A percentile compares a stretch with the other conserved stretches of the same genome.
phyloP scores from a whole-genome alignment of 495 filamentous ascomycete species.

The Sporormia fimetaria region DNA sequence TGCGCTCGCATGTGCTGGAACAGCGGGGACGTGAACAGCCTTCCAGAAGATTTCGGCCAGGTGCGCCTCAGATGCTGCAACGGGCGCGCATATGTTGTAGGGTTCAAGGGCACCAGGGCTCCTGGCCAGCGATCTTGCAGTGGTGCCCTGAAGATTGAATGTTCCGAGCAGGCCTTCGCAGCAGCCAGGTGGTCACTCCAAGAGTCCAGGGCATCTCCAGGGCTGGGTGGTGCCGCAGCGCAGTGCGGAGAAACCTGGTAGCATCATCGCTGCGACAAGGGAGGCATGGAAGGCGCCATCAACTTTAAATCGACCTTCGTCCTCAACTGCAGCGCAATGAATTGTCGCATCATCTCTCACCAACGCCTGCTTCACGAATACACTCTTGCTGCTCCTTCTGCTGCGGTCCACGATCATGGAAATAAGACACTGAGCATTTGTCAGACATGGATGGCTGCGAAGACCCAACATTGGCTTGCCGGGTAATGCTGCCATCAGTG shows the following conservation, averaged over 20 bases:
- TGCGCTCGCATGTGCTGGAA: too few species aligned
- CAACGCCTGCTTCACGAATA: too few species aligned
- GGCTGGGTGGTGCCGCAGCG: slow-evolving; percentile 3
- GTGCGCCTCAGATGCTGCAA: too few species aligned
- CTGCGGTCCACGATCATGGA: too few species aligned
- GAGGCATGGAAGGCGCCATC: slow-evolving; percentile 15
- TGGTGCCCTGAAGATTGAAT: slow-evolving; percentile 17
- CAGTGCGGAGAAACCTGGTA: slow-evolving; percentile 22
- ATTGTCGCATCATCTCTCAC: too few species aligned
- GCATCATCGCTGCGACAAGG: slow-evolving; percentile 19
- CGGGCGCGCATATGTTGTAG: not conserved
- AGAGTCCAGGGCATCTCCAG: not conserved
- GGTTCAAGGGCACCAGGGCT: not conserved
- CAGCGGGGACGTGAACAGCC: slow-evolving; percentile 14
- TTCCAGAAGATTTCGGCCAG: slow-evolving; percentile 24
- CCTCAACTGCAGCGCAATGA: slow-evolving; percentile 4
- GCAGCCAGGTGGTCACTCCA: not conserved
- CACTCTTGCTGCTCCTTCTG: too few species aligned
- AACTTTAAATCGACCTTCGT: slow-evolving; percentile 23
- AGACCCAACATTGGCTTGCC: too few species aligned
- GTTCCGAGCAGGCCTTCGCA: slow-evolving; percentile 10
- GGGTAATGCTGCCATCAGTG: too few species aligned
- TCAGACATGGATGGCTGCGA: too few species aligned
- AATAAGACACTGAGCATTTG: too few species aligned
- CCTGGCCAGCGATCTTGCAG: slow-evolving; percentile 18